Base-by-base conservation (phyloP, 768 basidiomycete genomes). In the Dentipellis fragilis region DNA sequence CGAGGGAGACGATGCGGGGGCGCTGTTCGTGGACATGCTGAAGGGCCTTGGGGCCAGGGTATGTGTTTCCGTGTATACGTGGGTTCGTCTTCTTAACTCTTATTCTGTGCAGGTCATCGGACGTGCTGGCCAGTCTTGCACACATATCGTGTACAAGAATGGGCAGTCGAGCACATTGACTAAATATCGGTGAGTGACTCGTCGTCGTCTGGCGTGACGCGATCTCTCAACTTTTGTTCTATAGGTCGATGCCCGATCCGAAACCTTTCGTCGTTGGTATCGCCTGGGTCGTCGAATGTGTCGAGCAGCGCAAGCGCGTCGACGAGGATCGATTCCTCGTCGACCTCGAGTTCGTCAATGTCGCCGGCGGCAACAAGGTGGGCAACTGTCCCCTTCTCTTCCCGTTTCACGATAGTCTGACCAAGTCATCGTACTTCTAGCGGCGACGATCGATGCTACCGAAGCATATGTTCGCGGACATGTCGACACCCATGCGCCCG, bases 211-310 rank as follows among this genome's bases (percentile, higher is more conserved):
- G 7, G 16, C n/a, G 11, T 10, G 9, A 19, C 10, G 17, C 51
- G 4, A 12, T 53, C 10, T 23, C 14, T 42, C 51, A 14, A 55
- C 9, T 7, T 21, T 45, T 22, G 29, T 34, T 38, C 12, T 46
- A 10, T 36, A 88, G 87, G 52, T 65, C 81, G 49, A 70, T 89
- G 21, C 72, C 80, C 47, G 84, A 89, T 40, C 87, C 67, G 64
- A 77, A 84, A 63, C 92, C 92, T 0, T 60, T 72, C 22, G 83
- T 91, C 14, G 86, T 95, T 14, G 87, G 89, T 8, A 89, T 93
- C 61, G 85, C 81, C 16, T 93, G 92, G 92, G 87, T 94, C 4
- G 87, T 93, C 2, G 84, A 89, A 64, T 94, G 90, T 60, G 85
- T 79, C 1, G 90, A 93, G 62, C 79, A 83, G 59, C 75, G 77